Evolutionary conservation across 257 asterid genomes (phyloP).

Genomic region (Vinca minor): DNA sequence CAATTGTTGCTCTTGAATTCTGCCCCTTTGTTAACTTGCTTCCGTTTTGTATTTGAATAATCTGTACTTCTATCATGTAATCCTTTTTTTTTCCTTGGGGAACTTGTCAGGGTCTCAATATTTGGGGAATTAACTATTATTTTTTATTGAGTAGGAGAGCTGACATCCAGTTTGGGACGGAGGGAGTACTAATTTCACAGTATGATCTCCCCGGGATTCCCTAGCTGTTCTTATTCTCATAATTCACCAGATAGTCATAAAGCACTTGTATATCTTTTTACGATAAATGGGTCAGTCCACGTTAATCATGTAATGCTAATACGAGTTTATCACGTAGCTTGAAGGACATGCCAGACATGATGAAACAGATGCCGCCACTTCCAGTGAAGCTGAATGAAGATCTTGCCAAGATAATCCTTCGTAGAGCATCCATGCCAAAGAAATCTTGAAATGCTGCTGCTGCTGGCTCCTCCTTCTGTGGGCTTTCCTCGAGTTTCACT

Average conservation of each 20-base stretch:
- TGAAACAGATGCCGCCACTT: constrained; percentile 78
- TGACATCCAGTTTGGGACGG: no score
- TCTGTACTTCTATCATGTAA: no score
- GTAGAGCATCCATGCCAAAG: constrained; percentile 27
- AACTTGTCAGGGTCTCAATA: not conserved
- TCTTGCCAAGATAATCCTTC: constrained; percentile 55
- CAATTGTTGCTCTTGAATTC: not conserved
- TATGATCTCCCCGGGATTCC: not conserved
- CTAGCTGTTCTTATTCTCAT: not conserved
- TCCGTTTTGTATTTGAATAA: not conserved
- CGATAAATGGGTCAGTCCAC: not conserved
- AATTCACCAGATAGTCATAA: not conserved
- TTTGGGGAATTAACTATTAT: not conserved
- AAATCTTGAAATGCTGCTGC: constrained; percentile 28
- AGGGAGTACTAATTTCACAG: not conserved
- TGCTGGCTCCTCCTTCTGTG: not conserved
- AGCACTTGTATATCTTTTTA: not conserved
- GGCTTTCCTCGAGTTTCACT: constrained; percentile 10
- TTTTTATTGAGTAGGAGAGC: no score
- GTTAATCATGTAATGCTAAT: constrained; percentile 11
- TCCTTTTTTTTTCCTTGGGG: no score
- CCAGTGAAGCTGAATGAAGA: constrained; percentile 71
- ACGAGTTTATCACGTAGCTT: constrained; percentile 35
- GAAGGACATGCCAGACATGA: constrained; percentile 54
- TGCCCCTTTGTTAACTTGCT: not conserved